These are phyloP conservation scores for Citrus australasica DNA, from an alignment of 345 rosid genomes.

Conservation along the genomic window DNA sequence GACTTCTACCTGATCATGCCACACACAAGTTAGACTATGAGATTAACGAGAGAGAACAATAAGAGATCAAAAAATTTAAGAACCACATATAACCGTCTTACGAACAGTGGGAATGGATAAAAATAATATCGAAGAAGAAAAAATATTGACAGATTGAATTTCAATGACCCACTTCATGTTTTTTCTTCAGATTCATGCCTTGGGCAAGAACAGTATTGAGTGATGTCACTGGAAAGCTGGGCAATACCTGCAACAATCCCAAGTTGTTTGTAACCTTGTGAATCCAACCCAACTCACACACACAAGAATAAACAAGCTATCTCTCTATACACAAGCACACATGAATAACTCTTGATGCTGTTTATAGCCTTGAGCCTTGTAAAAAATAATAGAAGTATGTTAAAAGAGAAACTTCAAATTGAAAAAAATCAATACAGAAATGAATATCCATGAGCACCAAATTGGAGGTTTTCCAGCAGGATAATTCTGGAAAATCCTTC, in stretches of 20 bases:
- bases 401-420: not conserved
- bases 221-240: conserved; percentile 40
- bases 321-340: not conserved
- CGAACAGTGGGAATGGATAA: not conserved
- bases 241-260: conserved; percentile 43
- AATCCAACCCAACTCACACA: not conserved
- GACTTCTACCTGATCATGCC: conserved; percentile 65
- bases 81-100: not conserved
- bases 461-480: not conserved
- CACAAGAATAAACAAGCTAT: not conserved
- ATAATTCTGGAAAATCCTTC: not conserved
- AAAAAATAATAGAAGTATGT: not conserved
- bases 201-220: conserved; percentile 69
- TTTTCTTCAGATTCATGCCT: conserved; percentile 91
- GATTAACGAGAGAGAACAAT: not conserved
- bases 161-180: conserved; percentile 61
- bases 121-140: not conserved
- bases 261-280: not conserved
- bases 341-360: not conserved
- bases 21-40: conserved; percentile 3
- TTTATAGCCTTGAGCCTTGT: not conserved
- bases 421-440: not conserved
- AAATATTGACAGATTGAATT: not conserved
- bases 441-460: not conserved
- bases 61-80: not conserved